Evolutionary conservation across 345 rosid genomes (phyloP).

Genomic region (Mallotus nudiflorus): DNA sequence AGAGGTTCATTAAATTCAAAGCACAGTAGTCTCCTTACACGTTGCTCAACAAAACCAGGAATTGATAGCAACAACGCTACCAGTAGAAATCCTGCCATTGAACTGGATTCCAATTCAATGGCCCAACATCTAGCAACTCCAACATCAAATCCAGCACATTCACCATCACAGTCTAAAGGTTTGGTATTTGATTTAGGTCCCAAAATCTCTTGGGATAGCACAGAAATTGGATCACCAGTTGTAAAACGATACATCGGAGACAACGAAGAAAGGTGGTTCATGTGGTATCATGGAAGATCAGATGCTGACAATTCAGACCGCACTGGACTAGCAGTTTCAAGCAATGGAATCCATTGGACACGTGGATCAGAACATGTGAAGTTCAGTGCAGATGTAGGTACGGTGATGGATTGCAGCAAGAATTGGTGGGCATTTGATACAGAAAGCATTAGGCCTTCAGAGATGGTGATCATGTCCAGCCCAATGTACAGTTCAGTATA

Average conservation of each 20-base stretch:
- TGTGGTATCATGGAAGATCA: conserved; percentile 78
- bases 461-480: conserved; percentile 74
- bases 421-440: conserved; percentile 93
- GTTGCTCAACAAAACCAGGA: conserved; percentile 50
- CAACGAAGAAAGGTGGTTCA: conserved; percentile 82
- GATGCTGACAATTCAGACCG: conserved; percentile 30
- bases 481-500: conserved; percentile 53
- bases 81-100: conserved; percentile 26
- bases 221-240: conserved; percentile 72
- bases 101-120: conserved; percentile 18
- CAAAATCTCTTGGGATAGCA: conserved; percentile 60
- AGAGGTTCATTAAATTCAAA: conserved; percentile 21
- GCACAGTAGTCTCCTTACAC: conserved; percentile 25
- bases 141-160: conserved; percentile 10
- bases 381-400: conserved; percentile 62
- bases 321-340: conserved; percentile 70
- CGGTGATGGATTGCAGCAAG: conserved; percentile 56
- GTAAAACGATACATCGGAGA: conserved; percentile 78
- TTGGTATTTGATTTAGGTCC: conserved; percentile 62
- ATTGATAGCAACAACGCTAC: conserved; percentile 32
- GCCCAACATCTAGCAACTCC: conserved; percentile 12
- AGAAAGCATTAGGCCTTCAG: conserved; percentile 60
- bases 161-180: conserved; percentile 36
- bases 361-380: conserved; percentile 39
- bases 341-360: conserved; percentile 81